phyloP scores from a whole-genome alignment of 352 stramenopile genomes.

The Poterioochromonas sp. region DNA sequence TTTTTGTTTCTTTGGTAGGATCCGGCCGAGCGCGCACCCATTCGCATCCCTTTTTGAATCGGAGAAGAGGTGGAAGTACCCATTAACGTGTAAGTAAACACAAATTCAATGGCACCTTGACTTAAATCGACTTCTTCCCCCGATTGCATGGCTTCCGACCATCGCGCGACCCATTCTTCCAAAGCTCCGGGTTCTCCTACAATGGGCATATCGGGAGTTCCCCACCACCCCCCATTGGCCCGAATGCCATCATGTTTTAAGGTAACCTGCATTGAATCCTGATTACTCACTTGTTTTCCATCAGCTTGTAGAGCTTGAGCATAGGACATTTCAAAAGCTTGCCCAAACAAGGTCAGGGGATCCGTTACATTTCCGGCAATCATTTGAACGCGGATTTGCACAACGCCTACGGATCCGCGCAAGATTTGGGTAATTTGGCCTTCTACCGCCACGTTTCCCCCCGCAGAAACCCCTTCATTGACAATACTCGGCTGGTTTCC shows the following conservation, averaged over 20 bases:
- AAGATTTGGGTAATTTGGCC: slow-evolving; percentile 30
- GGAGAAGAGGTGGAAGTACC: slow-evolving; percentile 27
- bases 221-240: slow-evolving; percentile 26
- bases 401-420: slow-evolving; percentile 27
- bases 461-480: slow-evolving; percentile 29
- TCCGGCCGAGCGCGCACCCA: slow-evolving; percentile 25
- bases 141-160: slow-evolving; percentile 28
- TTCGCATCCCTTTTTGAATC: slow-evolving; percentile 29
- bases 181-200: slow-evolving; percentile 29
- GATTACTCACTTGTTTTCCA: slow-evolving; percentile 31
- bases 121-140: slow-evolving; percentile 30
- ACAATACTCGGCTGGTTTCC: slow-evolving; percentile 29
- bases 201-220: slow-evolving; percentile 29
- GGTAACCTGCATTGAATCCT: slow-evolving; percentile 30
- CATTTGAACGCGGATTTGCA: slow-evolving; percentile 30
- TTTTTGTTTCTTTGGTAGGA: slow-evolving; percentile 31
- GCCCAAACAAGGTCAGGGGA: slow-evolving; percentile 28
- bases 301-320: slow-evolving; percentile 29
- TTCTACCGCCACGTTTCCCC: slow-evolving; percentile 28
- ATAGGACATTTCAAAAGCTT: slow-evolving; percentile 31
- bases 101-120: slow-evolving; percentile 30
- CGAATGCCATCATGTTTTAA: slow-evolving; percentile 31
- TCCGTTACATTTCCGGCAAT: slow-evolving; percentile 30
- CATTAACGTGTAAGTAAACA: slow-evolving; percentile 31
- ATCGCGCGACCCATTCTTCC: slow-evolving; percentile 28